Evolutionary conservation across 176 grass and related monocot species (phyloP).

Genomic region (Elymus sibiricus): DNA sequence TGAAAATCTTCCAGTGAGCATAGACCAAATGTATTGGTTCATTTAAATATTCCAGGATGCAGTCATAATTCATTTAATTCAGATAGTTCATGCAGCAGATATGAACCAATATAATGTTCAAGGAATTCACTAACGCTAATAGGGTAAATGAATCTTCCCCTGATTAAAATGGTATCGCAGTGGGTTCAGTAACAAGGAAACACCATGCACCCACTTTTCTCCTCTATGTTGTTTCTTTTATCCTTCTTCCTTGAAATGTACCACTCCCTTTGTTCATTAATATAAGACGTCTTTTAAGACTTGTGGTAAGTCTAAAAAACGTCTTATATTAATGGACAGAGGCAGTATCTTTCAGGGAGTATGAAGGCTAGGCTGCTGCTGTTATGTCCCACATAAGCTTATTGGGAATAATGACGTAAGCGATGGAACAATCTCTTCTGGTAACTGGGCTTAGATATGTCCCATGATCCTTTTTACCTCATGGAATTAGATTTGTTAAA

Average conservation of each 20-base stretch:
- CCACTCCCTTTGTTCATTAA: too few relatives aligned
- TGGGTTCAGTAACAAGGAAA: background rate
- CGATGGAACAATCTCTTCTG: constrained; percentile 91
- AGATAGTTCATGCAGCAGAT: background rate
- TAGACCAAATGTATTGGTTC: background rate
- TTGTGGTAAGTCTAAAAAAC: too few relatives aligned
- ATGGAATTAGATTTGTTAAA: background rate
- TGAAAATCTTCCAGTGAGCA: background rate
- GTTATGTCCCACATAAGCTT: constrained; percentile 86
- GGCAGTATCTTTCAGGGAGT: constrained; percentile 49
- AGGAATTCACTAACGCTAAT: constrained; percentile 88
- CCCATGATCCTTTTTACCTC: background rate
- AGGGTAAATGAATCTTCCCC: constrained; percentile 44
- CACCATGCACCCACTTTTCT: background rate
- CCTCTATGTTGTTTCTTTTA: background rate
- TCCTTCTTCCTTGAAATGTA: background rate
- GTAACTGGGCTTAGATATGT: constrained; percentile 55
- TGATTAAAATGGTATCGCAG: background rate
- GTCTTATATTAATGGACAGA: too few relatives aligned
- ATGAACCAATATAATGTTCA: constrained; percentile 82
- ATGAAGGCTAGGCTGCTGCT: constrained; percentile 73
- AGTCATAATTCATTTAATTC: constrained; percentile 7
- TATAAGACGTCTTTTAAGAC: too few relatives aligned
- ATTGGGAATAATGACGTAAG: constrained; percentile 90
- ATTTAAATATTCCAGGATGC: constrained; percentile 15